Conservation (phyloP, 768 basidiomycete genomes). For the Macrolepiota dolichaula region DNA sequence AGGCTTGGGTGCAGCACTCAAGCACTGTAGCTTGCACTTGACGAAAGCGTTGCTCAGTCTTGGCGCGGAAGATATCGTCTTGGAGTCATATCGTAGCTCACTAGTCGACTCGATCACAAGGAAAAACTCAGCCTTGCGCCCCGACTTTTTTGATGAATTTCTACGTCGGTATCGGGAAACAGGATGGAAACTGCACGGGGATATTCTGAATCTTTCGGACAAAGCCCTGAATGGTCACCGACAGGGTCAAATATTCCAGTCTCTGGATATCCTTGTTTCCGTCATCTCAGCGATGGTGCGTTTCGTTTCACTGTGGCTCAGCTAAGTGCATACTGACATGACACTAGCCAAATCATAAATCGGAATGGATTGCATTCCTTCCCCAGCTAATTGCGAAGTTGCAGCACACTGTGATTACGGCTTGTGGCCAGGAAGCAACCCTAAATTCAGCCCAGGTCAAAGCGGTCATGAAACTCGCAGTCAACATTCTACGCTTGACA, state of each 20-base stretch:
- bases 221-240: constrained; percentile 77
- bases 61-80: constrained; percentile 42
- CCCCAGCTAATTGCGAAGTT: constrained; percentile 44
- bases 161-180: constrained; percentile 58
- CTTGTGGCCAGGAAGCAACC: constrained; percentile 42
- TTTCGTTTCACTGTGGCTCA: constrained; percentile 4
- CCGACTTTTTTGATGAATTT: constrained; percentile 76
- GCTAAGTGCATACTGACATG: constrained; percentile 7
- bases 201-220: constrained; percentile 52
- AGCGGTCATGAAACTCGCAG: constrained; percentile 71
- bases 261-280: constrained; percentile 62
- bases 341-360: constrained; percentile 21
- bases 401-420: constrained; percentile 41
- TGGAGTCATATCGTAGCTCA: constrained; percentile 60
- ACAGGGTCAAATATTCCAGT: constrained; percentile 67
- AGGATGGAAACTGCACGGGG: constrained; percentile 63
- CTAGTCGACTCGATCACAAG: constrained; percentile 74
- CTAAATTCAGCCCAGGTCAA: constrained; percentile 68
- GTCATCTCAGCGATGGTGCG: constrained; percentile 50
- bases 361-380: constrained; percentile 50
- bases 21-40: constrained; percentile 69
- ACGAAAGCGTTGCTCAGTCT: constrained; percentile 43
- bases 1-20: constrained; percentile 62
- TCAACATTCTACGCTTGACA: constrained; percentile 64
- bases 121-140: constrained; percentile 75